Base-by-base conservation (phyloP, 306 rosid genomes). In the Gillenia trifoliata region DNA sequence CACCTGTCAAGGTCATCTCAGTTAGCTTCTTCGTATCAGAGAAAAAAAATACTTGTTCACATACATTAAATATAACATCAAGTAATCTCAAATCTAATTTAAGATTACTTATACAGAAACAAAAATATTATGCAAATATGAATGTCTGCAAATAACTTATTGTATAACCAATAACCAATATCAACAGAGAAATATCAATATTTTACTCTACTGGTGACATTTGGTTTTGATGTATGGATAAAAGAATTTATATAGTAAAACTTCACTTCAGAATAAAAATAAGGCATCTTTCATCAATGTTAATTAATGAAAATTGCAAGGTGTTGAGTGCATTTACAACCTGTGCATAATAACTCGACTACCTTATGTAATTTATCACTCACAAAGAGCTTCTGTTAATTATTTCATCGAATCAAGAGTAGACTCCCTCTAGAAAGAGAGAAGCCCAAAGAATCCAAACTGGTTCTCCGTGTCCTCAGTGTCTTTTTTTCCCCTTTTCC, bases 1-100 rank as follows among this genome's bases (percentile, higher is more conserved):
- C 90, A 87, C 86, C 90, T 87, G 84, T 62, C 60, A 79, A 77
- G 52, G 49, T 55, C 45, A 22, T 22, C 55, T 4, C 25, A 54
- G 71, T 74, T 7, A 74, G 68, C 60, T 45, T 28, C 41, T 34
- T 52, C 50, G 12, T 25, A 61, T 22, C 49, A 41, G 12, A 2
- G 33, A 49, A 45, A 47, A 3, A 59, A 47, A 5, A 70, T 1
- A 28, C n/a, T 17, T 15, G 10, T 23, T 59, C 22, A 59, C 7
- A 11, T 10, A 76, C 5, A 64, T 8, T 6, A 66, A 61, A 29
- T 8, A 15, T 12, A 29, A 30, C 36, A 31, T 34, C 29, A 9
- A 38, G 16, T 25, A 40, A 26, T 25, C 2, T 36, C 56, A 7
- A 31, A 43, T n/a, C 41, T 22, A 49, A 3, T 28, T 29, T 22